Base-by-base conservation (phyloP, 768 basidiomycete genomes). In the Flagelloscypha sp. region DNA sequence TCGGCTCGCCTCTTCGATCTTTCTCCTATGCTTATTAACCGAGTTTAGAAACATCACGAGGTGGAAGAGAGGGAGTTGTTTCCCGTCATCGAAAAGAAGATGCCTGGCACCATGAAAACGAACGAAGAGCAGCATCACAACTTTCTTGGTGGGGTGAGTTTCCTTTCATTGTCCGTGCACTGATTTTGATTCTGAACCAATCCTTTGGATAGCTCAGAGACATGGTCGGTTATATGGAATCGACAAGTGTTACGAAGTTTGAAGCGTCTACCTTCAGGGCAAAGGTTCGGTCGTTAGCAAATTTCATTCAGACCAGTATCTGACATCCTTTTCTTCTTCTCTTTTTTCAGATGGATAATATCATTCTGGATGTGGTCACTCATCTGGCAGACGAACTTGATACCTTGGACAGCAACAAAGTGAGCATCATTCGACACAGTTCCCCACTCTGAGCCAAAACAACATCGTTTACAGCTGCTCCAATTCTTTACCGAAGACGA, bases 301-400 rank as follows among this genome's bases (percentile, higher is more conserved):
- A 8, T n/a, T 8, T n/a, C 7, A n/a, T 8, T 31, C 15, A n/a
- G n/a, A 8, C 8, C 10, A 17, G 30, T 8, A 7, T 8, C 30
- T 31, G 7, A 16, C 30, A 8, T 31, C 8, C n/a, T n/a, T n/a
- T n/a, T n/a, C n/a, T n/a, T n/a, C n/a, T n/a, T 31, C 30, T n/a
- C 7, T 8, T 16, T 8, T n/a, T 31, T 31, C 15, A 31, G 30
- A 37, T 43, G 5, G 42, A 43, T 35, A 19, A 18, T 4, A 38
- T 43, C 17, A 19, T 43, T 6, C 28, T 5, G 7, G 32, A 31
- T 7, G 15, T 43, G 10, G 39, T 43, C 37, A 15, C 38, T 10
- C 42, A 43, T 35, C 37, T 43, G 2, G 19, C 42, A 15, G 42
- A 43, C 13, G 42, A 43, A 20, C 33, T 43, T 2, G 42, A 43